These are phyloP conservation scores for Copromyces sp. DNA, from an alignment of 495 filamentous ascomycete species.

Conservation along the genomic window DNA sequence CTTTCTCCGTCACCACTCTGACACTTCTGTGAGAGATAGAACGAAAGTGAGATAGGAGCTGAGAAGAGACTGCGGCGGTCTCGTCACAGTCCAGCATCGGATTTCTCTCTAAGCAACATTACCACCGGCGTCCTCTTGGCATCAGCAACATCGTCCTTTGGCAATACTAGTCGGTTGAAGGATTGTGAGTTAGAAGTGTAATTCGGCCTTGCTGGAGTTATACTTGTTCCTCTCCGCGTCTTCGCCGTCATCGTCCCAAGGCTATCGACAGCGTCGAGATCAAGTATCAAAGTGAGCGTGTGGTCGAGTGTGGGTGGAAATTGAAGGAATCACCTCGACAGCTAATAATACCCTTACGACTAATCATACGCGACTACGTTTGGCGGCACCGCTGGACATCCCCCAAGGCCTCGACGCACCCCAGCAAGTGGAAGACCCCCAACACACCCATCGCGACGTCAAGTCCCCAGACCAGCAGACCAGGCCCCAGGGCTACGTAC, in stretches of 20 bases:
- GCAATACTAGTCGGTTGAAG: not conserved
- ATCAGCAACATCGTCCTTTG: not conserved
- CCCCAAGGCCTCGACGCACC: not conserved
- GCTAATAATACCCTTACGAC: not conserved
- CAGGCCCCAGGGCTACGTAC: not conserved
- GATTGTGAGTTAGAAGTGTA: not conserved
- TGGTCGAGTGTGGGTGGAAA: not conserved
- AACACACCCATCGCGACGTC: not conserved
- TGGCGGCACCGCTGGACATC: not conserved
- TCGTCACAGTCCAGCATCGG: not conserved
- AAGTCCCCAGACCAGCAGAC: not conserved
- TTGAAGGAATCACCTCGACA: not conserved
- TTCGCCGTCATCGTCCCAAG: not conserved
- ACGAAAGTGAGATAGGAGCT: not conserved
- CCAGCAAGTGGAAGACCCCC: not conserved
- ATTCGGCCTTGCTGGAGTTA: not conserved
- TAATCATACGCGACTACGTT: not conserved
- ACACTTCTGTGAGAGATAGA: not conserved
- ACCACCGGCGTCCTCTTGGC: not conserved
- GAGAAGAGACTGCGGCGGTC: not conserved
- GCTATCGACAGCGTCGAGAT: not conserved
- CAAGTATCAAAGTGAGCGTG: not conserved
- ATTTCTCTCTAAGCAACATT: not conserved
- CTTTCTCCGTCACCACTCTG: not conserved
- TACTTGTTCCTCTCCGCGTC: not conserved